These are phyloP conservation scores for Boletus eberwhitei DNA, from an alignment of 768 basidiomycete species.

Conservation along the genomic window DNA sequence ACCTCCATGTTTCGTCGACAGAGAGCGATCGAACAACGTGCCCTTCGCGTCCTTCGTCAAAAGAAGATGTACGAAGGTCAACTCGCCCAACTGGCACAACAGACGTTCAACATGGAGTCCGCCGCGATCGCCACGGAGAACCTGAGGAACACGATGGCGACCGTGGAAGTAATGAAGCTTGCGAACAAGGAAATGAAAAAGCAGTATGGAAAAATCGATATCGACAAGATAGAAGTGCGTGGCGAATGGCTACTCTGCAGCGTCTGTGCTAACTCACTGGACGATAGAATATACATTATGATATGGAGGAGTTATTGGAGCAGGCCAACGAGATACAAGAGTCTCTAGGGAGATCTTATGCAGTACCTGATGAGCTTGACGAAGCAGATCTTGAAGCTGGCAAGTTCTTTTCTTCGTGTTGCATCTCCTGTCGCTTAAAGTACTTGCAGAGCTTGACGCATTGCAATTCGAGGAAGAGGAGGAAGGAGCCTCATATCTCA, in stretches of 20 bases:
- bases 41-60: slow-evolving; percentile 88
- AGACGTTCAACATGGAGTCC: slow-evolving; percentile 98
- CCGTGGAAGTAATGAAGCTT: slow-evolving; percentile 91
- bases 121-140: slow-evolving; percentile 96
- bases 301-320: slow-evolving; percentile 97
- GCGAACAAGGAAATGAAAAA: slow-evolving; percentile 97
- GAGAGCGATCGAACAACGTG: slow-evolving; percentile 93
- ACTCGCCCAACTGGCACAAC: slow-evolving; percentile 85
- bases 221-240: slow-evolving; percentile 96
- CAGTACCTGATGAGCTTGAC: slow-evolving; percentile 95
- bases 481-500: slow-evolving; percentile 84
- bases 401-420: slow-evolving; percentile 31
- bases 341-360: slow-evolving; percentile 87
- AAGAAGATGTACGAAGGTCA: slow-evolving; percentile 96
- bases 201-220: slow-evolving; percentile 95
- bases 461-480: slow-evolving; percentile 90
- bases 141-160: slow-evolving; percentile 97
- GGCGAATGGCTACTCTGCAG: neutral
- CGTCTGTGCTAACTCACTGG: neutral
- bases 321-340: slow-evolving; percentile 99
- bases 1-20: slow-evolving; percentile 26
- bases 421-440: neutral
- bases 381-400: slow-evolving; percentile 97
- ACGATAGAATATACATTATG: slow-evolving; percentile 86
- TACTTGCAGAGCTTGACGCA: slow-evolving; percentile 80